These are phyloP conservation scores for Aureobasidium sp. DNA, from an alignment of 2,329 filamentous ascomycete genomes.

Conservation along the genomic window DNA sequence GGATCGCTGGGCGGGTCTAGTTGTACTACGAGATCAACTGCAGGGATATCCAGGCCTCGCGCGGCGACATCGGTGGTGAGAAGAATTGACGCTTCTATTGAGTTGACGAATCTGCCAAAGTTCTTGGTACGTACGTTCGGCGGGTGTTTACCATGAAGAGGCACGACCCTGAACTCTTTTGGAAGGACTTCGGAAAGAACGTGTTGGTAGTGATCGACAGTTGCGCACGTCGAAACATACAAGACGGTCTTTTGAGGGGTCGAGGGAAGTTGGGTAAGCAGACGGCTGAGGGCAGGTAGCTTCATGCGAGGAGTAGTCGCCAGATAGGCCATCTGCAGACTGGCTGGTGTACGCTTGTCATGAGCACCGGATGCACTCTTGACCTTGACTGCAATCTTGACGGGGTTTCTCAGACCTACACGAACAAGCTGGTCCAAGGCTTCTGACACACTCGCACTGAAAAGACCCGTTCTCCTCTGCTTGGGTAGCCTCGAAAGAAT, in stretches of 20 bases:
- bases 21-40: slow-evolving; percentile 85
- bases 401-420: slow-evolving; percentile 85
- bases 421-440: slow-evolving; percentile 88
- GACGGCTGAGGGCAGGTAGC: slow-evolving; percentile 61
- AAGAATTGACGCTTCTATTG: slow-evolving; percentile 68
- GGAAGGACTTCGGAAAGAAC: slow-evolving; percentile 68
- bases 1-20: slow-evolving; percentile 79
- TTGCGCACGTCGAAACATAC: slow-evolving; percentile 88
- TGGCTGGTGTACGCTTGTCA: slow-evolving; percentile 83
- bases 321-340: slow-evolving; percentile 84
- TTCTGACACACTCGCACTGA: slow-evolving; percentile 92
- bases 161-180: slow-evolving; percentile 57
- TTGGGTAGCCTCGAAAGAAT: slow-evolving; percentile 82
- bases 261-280: slow-evolving; percentile 58
- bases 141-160: slow-evolving; percentile 86
- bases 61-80: slow-evolving; percentile 90
- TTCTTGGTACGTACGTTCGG: slow-evolving; percentile 83
- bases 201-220: slow-evolving; percentile 88
- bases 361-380: slow-evolving; percentile 65
- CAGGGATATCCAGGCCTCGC: slow-evolving; percentile 81
- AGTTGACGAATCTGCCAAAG: slow-evolving; percentile 69
- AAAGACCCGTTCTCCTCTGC: slow-evolving; percentile 84
- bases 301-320: slow-evolving; percentile 70
- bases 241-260: slow-evolving; percentile 78
- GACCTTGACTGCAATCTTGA: slow-evolving; percentile 90